Conservation (phyloP, 768 basidiomycete genomes). For the Pilatotrama ljubarskyi region DNA sequence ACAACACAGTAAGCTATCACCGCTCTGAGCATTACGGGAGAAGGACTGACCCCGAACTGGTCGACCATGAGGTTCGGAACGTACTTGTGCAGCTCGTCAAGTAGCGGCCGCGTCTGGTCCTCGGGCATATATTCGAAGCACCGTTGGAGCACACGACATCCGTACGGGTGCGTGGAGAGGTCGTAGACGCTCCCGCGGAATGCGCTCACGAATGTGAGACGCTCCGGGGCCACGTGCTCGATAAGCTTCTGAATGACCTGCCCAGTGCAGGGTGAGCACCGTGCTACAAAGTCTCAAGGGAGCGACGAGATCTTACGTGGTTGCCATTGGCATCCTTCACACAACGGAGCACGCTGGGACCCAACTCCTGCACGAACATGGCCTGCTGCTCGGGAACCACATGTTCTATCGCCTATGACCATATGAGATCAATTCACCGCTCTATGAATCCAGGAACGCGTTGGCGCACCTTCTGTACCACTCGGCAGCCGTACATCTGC, state of each 20-base stretch:
- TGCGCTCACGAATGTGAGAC: conserved; percentile 68
- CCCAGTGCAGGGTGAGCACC: conserved; percentile 4
- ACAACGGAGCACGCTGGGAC: conserved; percentile 77
- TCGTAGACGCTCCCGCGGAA: conserved; percentile 81
- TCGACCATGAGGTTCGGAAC: conserved; percentile 80
- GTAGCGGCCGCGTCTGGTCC: conserved; percentile 62
- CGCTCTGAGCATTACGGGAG: neutral
- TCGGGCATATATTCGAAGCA: conserved; percentile 84
- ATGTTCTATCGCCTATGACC: conserved; percentile 75
- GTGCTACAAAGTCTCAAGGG: neutral
- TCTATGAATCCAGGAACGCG: neutral
- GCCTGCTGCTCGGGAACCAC: conserved; percentile 78
- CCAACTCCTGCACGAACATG: conserved; percentile 73
- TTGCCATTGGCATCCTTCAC: conserved; percentile 93
- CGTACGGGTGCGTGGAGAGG: conserved; percentile 86
- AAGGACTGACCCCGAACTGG: conserved; percentile 76
- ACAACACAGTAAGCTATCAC: conserved; percentile 20
- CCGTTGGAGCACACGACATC: conserved; percentile 92
- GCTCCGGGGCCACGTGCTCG: conserved; percentile 74
- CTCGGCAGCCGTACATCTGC: conserved; percentile 96
- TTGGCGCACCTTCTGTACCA: conserved; percentile 79
- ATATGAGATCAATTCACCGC: neutral
- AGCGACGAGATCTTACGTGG: conserved; percentile 61
- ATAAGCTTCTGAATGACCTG: conserved; percentile 90
- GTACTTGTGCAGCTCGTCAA: conserved; percentile 81